Conservation (phyloP, 768 basidiomycete species). For the Sutorius australiensis region DNA sequence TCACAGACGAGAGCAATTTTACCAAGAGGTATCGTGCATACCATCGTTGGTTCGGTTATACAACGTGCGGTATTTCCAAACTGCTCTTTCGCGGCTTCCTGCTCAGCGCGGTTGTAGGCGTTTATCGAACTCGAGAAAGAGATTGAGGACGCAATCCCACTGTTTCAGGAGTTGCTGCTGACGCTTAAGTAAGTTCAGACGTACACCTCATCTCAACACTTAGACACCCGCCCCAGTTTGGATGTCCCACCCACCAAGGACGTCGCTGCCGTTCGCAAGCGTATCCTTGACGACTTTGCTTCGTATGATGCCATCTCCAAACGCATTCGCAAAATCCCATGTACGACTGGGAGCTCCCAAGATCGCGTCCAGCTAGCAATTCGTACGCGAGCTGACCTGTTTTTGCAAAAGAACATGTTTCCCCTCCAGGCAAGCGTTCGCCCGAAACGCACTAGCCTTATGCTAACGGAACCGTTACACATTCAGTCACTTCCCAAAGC, state of each 20-base stretch:
- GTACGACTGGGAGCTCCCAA: slow-evolving; percentile 65
- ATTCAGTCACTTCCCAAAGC: slow-evolving; percentile 47
- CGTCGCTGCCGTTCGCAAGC: slow-evolving; percentile 69
- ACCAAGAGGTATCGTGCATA: slow-evolving; percentile 53
- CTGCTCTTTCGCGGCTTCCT: neutral
- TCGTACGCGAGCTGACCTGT: slow-evolving; percentile 66
- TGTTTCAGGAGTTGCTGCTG: slow-evolving; percentile 82
- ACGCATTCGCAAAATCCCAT: slow-evolving; percentile 72
- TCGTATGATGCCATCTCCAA: slow-evolving; percentile 89
- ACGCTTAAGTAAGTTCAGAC: slow-evolving; percentile 50
- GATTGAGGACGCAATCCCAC: slow-evolving; percentile 83
- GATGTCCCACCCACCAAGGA: slow-evolving; percentile 60
- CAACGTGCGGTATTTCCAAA: slow-evolving; percentile 42
- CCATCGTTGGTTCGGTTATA: slow-evolving; percentile 70
- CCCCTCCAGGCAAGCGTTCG: slow-evolving; percentile 31
- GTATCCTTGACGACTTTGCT: slow-evolving; percentile 77
- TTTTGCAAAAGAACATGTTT: slow-evolving; percentile 89
- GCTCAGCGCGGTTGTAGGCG: slow-evolving; percentile 37
- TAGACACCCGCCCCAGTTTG: slow-evolving; percentile 20
- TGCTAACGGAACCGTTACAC: neutral
- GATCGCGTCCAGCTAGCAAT: slow-evolving; percentile 84
- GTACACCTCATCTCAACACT: slow-evolving; percentile 11
- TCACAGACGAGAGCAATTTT: slow-evolving; percentile 73
- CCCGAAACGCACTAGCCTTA: neutral
- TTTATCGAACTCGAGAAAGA: slow-evolving; percentile 79